phyloP scores from a whole-genome alignment of 75 land plant species.

The Adiantum capillusveneris region DNA sequence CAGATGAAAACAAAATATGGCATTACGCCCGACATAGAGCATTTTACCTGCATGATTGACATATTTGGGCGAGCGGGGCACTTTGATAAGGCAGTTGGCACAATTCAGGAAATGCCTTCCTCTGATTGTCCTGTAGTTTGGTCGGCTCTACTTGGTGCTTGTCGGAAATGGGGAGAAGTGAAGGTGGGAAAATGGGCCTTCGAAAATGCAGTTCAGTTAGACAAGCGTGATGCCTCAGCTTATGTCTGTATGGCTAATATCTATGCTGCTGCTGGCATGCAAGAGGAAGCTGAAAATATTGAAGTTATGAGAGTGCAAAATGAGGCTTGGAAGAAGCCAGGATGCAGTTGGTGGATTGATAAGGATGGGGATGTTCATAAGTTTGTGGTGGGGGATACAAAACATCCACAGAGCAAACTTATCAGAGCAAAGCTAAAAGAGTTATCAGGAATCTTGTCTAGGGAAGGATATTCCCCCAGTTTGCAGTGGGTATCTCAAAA shows the following conservation, averaged over 20 bases:
- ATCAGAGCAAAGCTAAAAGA: not conserved
- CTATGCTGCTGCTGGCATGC: conserved; percentile 6
- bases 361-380: not conserved
- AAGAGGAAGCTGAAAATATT: no score
- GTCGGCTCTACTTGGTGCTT: conserved; percentile 7
- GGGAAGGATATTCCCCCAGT: conserved; percentile 7
- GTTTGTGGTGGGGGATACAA: not conserved
- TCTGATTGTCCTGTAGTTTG: conserved; percentile 15
- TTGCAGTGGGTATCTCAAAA: conserved; percentile 12
- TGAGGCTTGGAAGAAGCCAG: conserved; percentile 1
- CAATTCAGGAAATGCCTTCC: conserved; percentile 23
- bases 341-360: not conserved
- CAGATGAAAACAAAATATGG: not conserved
- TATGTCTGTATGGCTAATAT: conserved; percentile 3
- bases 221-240: not conserved
- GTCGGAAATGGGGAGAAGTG: no score
- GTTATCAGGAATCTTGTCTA: not conserved
- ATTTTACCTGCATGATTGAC: conserved; percentile 11
- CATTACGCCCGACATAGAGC: not conserved
- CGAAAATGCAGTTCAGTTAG: no score
- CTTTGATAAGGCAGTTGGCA: conserved; percentile 11
- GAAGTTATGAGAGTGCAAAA: no score
- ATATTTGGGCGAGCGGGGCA: conserved; percentile 5
- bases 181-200: no score
- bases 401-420: not conserved